Percentiles rank a stretch among this genome's conserved stretches.
phyloP scores from a whole-genome alignment of 2,329 filamentous ascomycete genomes.

The Alternaria conjuncta region DNA sequence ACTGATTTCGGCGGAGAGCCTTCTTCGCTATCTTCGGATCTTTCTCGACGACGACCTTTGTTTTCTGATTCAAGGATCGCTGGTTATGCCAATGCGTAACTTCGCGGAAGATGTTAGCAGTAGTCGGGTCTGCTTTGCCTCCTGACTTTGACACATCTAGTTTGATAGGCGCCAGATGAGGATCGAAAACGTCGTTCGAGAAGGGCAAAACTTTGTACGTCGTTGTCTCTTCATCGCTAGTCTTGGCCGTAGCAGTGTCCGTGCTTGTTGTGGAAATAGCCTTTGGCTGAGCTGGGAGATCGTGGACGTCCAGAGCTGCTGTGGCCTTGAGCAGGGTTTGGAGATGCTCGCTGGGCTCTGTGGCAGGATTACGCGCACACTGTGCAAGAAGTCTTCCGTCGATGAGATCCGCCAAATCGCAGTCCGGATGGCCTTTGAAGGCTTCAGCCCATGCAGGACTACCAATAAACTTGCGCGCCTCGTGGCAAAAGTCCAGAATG shows the following conservation, averaged over 20 bases:
- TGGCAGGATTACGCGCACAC: constrained; percentile 26
- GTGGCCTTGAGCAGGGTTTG: constrained; percentile 27
- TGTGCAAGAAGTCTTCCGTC: constrained; percentile 58
- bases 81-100: constrained; percentile 70
- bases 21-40: constrained; percentile 44
- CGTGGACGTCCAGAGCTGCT: constrained; percentile 22
- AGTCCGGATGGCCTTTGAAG: constrained; percentile 31
- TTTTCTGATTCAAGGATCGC: constrained; percentile 55
- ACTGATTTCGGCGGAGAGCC: constrained; percentile 21
- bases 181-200: constrained; percentile 55
- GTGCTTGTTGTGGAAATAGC: constrained; percentile 1
- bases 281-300: constrained; percentile 17
- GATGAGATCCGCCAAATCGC: constrained; percentile 62
- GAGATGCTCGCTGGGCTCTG: constrained; percentile 27
- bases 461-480: constrained; percentile 47
- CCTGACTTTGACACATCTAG: constrained; percentile 43
- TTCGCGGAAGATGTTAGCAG: constrained; percentile 55
- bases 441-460: constrained; percentile 46
- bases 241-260: constrained; percentile 1
- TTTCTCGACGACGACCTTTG: constrained; percentile 34
- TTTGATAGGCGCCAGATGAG: constrained; percentile 54
- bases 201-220: constrained; percentile 54
- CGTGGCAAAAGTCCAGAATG: constrained; percentile 49
- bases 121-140: constrained; percentile 33
- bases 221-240: constrained; percentile 10